Percentiles rank a stretch among this genome's conserved stretches.
Conservation (phyloP, 208 protist species). For the Trypanosoma platydactyli region DNA sequence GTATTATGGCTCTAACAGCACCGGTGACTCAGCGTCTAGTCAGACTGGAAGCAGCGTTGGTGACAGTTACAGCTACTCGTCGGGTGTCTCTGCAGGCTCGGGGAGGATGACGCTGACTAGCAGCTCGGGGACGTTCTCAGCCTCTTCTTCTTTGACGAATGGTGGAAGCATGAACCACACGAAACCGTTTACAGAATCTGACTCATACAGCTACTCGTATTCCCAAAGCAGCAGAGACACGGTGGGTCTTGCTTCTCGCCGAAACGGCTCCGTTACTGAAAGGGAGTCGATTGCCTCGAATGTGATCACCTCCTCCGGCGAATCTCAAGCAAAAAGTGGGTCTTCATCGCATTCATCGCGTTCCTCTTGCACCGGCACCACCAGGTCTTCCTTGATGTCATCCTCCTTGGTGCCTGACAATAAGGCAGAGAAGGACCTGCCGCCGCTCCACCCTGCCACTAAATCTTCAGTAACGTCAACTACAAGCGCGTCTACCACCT, state of each 20-base stretch:
- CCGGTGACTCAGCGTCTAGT: not conserved
- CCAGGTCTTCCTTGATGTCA: no score
- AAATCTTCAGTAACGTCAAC: not conserved
- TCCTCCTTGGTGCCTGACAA: no score
- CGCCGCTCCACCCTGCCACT: no score
- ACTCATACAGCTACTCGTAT: constrained; percentile 33
- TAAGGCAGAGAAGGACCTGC: no score
- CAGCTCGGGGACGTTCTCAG: not conserved
- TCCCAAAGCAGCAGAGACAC: constrained; percentile 19
- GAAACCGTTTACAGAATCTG: not conserved
- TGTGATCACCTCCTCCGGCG: not conserved
- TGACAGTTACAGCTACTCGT: constrained; percentile 30
- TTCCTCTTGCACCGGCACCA: no score
- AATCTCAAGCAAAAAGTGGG: not conserved
- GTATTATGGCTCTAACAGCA: constrained; percentile 8
- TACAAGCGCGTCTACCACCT: not conserved
- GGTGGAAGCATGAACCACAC: not conserved
- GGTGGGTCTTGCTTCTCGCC: constrained; percentile 1
- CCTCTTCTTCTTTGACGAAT: not conserved
- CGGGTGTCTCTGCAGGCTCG: not conserved
- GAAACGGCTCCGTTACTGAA: constrained; percentile 22
- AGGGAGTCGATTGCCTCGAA: not conserved
- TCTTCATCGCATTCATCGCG: no score
- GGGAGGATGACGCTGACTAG: not conserved
- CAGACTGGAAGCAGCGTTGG: constrained; percentile 10